Evolutionary conservation across 495 filamentous ascomycete genomes (phyloP), one percentile per base, ranked within the genome.

Genomic region (Podospora appendiculata): DNA sequence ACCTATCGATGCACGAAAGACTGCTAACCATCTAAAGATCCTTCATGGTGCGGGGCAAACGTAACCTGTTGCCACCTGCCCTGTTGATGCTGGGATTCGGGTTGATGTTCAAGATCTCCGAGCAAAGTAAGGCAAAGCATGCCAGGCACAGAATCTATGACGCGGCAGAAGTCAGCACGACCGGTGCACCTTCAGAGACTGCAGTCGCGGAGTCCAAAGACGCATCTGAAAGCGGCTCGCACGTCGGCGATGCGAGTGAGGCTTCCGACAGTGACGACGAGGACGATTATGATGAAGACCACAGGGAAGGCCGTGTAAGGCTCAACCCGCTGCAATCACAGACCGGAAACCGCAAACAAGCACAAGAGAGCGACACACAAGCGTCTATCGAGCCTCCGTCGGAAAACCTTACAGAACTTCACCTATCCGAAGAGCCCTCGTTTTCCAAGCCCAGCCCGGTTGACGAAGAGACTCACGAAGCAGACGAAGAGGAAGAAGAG

Each of bases 1-100:
- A 2, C 25, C 25, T 25, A 25, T 25, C 25, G 2, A 25, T 25
- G 5, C 25, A 25, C 5, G 25, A 7, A 40, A 40, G 7, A 8
- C 38, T 11, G 25, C 8, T 33, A 16, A 14, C 5, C 3, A 14
- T 41, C 13, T 9, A 7, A 43, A 56, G 77, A 75, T 65, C 64
- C 17, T 98, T 98, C 60, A 78, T 83, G 63, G 74, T 95, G 36
- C 78, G 79, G 46, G 92, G 92, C 8, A 85, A 86, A 65, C 95
- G 94, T 68, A 95, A 95, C 57, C 91, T 85, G 58, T 70, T 98
- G 42, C 90, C 90, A 2, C 93, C 93, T 2, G 85, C 92, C 9
- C 89, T 92, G 60, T 72, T 97, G 35, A 72, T 95, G 35, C 74
- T 98, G 40, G 93, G 93, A 0, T 88, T 96, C 63, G 90, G 79